Base-by-base conservation (phyloP, 768 basidiomycete species). In the Leccinum obscurum region DNA sequence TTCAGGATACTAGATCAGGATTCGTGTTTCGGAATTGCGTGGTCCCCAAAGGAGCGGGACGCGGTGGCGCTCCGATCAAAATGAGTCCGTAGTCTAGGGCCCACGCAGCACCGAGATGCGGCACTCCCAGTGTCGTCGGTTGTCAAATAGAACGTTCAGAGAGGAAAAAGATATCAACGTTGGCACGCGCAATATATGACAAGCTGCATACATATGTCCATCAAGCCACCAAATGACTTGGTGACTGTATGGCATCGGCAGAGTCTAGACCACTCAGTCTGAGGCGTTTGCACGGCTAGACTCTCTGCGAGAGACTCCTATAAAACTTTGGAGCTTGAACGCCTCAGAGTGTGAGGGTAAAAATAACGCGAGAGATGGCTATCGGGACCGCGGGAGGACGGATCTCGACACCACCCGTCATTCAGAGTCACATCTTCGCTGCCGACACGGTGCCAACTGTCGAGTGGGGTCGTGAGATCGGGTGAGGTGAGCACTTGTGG, bases 171-270 rank as follows among this genome's bases (percentile, higher is more conserved):
- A 22, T 22, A 46, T 13, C 44, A 44, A 46, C 44, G 11, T 20
- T 46, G 44, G 44, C 44, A 46, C 35, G 46, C 48, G 56, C 52
- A 55, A 32, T 46, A 62, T 13, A 46, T 46, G 44, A 46, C 61
- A 63, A 64, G 60, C 10, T 26, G 58, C 35, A 52, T 35, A 65
- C 57, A 48, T 24, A 10, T 30, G 39, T 11, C 20, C 66, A 68
- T 69, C 68, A 69, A 69, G 70, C 70, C 70, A 64, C 68, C 34
- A 71, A 71, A 71, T 70, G 59, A 70, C 55, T 50, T 56, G 69
- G 44, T 46, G 44, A 13, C 44, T 22, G 44, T 46, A n/a, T 44
- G 41, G 41, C 26, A 46, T 22, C 60, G 68, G 63, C 56, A 44
- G 56, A 50, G 56, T 13, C 69, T 49, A 56, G 66, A 49, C 54